phyloP scores from a whole-genome alignment of 2,329 filamentous ascomycete species.

The Sporothrix curviconia region DNA sequence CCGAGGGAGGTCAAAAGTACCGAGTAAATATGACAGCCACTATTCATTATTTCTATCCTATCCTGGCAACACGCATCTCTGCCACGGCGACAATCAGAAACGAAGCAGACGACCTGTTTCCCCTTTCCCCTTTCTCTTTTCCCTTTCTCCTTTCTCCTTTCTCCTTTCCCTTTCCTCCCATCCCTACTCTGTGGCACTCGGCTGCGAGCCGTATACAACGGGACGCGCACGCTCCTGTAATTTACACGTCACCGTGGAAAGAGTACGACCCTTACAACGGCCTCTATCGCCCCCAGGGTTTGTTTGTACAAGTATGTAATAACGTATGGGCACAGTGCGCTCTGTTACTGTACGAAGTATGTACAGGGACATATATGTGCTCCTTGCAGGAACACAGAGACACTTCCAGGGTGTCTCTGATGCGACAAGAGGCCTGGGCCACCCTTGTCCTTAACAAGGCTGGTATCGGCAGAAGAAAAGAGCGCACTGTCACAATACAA shows the following conservation, averaged over 20 bases:
- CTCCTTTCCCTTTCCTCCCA: too few species aligned
- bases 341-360: too few species aligned
- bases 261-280: not conserved
- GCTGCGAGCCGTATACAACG: not conserved
- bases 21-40: not conserved
- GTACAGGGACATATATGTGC: too few species aligned
- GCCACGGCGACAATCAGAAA: not conserved
- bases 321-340: too few species aligned
- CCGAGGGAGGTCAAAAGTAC: too few species aligned
- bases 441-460: not conserved
- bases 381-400: not conserved
- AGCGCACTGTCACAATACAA: too few species aligned
- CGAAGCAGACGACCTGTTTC: not conserved
- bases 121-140: not conserved
- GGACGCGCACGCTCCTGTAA: conserved; percentile 1
- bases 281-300: too few species aligned
- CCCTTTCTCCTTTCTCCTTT: too few species aligned
- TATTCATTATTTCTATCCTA: not conserved
- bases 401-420: not conserved
- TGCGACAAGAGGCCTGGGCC: not conserved
- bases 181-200: not conserved
- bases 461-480: not conserved
- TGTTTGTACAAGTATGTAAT: too few species aligned
- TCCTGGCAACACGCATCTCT: not conserved
- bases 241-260: not conserved